These are phyloP conservation scores for Kuraishia capsulata DNA, from an alignment of 805 yeast species.

Conservation along the genomic window DNA sequence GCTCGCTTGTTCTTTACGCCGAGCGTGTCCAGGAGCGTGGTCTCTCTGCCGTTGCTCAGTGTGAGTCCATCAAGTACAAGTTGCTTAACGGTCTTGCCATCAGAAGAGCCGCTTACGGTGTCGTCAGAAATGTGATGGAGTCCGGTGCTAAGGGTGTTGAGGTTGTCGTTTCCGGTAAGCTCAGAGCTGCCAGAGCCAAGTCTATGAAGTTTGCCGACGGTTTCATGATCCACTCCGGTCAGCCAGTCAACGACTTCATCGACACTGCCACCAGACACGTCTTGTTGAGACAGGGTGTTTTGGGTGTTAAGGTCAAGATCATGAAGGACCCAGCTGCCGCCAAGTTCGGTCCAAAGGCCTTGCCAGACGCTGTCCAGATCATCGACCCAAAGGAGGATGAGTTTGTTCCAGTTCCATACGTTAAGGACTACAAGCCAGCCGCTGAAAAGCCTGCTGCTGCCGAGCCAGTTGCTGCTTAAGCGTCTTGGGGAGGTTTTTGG, in stretches of 20 bases:
- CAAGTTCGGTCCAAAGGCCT: constrained; percentile 79
- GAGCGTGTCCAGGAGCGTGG: constrained; percentile 99
- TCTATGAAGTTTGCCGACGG: constrained; percentile 99
- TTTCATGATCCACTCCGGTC: constrained; percentile 99
- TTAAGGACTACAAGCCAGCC: constrained; percentile 59
- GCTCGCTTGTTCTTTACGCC: constrained; percentile 89
- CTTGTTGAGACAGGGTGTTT: constrained; percentile 98
- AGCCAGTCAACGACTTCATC: constrained; percentile 98
- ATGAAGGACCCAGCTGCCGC: constrained; percentile 96
- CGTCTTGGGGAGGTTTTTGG: no score
- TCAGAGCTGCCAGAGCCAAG: constrained; percentile 99
- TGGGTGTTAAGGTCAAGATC: constrained; percentile 98
- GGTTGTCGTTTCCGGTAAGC: constrained; percentile 99
- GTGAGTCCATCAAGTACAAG: constrained; percentile 98
- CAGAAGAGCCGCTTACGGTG: constrained; percentile 99
- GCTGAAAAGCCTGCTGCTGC: constrained; percentile 27
- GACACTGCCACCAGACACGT: constrained; percentile 99
- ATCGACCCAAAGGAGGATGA: constrained; percentile 94
- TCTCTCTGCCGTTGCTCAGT: constrained; percentile 98
- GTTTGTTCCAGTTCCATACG: constrained; percentile 69
- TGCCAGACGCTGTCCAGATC: constrained; percentile 92
- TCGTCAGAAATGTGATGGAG: constrained; percentile 99
- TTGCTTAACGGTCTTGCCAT: constrained; percentile 97
- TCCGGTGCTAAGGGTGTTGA: constrained; percentile 99
- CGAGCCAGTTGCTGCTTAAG: constrained; percentile 22